Conservation (phyloP, 805 yeast species). For the Metschnikowia corniflorae region DNA sequence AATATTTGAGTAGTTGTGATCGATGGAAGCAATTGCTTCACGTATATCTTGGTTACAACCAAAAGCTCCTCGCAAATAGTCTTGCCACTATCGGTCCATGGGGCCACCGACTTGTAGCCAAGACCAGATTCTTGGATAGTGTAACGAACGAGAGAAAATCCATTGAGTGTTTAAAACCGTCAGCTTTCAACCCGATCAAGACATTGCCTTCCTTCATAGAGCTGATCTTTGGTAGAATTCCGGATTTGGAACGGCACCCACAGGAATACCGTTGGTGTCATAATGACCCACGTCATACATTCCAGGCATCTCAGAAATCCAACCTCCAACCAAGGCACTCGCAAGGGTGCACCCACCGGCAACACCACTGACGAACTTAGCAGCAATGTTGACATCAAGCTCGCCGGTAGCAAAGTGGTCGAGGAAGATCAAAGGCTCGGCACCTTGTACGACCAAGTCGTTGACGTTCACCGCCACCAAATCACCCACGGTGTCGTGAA, state of each 20-base stretch:
- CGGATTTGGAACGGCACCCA: constrained; percentile 87
- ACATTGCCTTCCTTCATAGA: constrained; percentile 78
- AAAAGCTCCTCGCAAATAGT: constrained; percentile 84
- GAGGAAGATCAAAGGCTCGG: constrained; percentile 91
- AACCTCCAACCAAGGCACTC: constrained; percentile 98
- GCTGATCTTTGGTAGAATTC: constrained; percentile 67
- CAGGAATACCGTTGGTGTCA: constrained; percentile 97
- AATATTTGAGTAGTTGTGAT: too few relatives aligned
- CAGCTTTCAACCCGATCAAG: constrained; percentile 80
- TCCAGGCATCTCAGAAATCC: constrained; percentile 99
- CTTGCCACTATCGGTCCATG: constrained; percentile 65
- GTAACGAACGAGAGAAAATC: constrained; percentile 90
- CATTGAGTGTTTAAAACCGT: constrained; percentile 96
- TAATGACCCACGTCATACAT: constrained; percentile 94
- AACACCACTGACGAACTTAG: constrained; percentile 89
- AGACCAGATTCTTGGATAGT: constrained; percentile 76
- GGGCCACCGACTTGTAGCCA: constrained; percentile 71
- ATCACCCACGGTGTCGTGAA: constrained; percentile 98
- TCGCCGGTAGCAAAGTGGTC: constrained; percentile 97
- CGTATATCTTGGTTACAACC: constrained; percentile 91
- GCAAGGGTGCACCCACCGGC: constrained; percentile 94
- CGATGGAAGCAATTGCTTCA: constrained; percentile 79
- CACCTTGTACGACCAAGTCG: constrained; percentile 97
- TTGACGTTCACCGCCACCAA: constrained; percentile 99
- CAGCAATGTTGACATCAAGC: constrained; percentile 77